phyloP scores from a whole-genome alignment of 345 rosid species.

The Eucalyptus polybractea region DNA sequence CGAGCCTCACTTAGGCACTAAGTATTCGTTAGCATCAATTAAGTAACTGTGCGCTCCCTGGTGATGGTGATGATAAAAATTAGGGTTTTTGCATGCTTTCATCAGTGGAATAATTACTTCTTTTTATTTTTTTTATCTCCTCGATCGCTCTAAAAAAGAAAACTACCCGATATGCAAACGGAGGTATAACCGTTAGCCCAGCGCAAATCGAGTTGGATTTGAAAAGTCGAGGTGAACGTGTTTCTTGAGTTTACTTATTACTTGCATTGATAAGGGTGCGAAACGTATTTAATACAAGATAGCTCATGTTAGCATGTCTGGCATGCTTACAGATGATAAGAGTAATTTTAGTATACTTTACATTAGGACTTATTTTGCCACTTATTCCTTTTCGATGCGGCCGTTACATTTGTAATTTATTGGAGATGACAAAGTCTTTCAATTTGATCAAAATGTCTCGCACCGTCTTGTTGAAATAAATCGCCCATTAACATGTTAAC shows the following conservation, averaged over 20 bases:
- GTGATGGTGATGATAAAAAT: not conserved
- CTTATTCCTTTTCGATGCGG: not conserved
- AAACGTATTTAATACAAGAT: not conserved
- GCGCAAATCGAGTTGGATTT: not conserved
- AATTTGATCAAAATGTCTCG: not conserved
- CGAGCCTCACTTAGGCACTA: not conserved
- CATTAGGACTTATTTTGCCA: not conserved
- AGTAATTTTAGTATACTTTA: not conserved
- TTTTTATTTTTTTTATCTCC: not conserved
- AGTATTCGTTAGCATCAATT: not conserved
- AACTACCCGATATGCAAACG: rapidly evolving
- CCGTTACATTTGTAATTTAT: not conserved
- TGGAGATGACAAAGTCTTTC: not conserved
- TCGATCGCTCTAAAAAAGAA: not conserved
- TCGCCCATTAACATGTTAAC: not conserved
- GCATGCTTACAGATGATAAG: not conserved
- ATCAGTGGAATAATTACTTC: not conserved
- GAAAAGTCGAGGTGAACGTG: not conserved
- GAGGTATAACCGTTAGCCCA: not conserved
- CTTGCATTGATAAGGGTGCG: not conserved
- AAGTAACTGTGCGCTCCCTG: not conserved
- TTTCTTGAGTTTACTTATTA: not conserved
- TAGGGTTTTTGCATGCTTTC: not conserved
- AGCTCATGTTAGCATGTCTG: not conserved
- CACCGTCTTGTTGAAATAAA: not conserved